Evolutionary conservation across 768 basidiomycete species (phyloP), one percentile per base, ranked within the genome.

Genomic region (Exidia glandulosa): DNA sequence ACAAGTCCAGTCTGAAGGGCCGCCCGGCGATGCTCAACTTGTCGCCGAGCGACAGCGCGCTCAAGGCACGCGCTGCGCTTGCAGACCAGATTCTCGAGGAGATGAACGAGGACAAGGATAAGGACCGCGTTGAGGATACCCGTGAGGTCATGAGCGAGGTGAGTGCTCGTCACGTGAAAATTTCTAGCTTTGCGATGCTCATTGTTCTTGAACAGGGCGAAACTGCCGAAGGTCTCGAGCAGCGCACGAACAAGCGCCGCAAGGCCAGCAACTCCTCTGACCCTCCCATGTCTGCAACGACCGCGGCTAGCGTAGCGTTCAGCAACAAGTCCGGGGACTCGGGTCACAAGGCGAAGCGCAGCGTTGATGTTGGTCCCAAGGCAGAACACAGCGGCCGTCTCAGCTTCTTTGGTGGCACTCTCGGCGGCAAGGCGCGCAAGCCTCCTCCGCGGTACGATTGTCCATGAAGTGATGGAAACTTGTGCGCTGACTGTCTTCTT

Each of bases 391-490:
- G 50, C 29, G 86, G 88, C 45, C 75, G 89, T n/a, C 70, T 89
- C 62, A 93, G 91, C 66, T 84, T 95, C 66, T 95, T 96, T 67
- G 89, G 88, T 14, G 79, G 77, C 23, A 71, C 82, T 2, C 83
- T 90, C 62, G 72, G 75, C 12, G 79, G 84, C 31, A 87, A 86
- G 69, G 73, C 76, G 41, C 75, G 93, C 64, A 94, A 96, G 69
- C 93, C 93, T 0, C 79, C 91, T 0, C 91, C 90, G 19, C 81
- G 81, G 70, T 84, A 84, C 64, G 81, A 84, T 27, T n/a, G n/a
- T n/a, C 66, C 75, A 37, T 37, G 19, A 37, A 9, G 19, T 37
- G 9, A 10, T 19, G 36, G 19, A 37, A 10, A 37, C 19, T 37
- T 37, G 9, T 37, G n/a, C n/a, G n/a, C n/a, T n/a, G n/a, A n/a